Conservation (phyloP, 129 eudicot species). For the Saposhnikovia divaricata region DNA sequence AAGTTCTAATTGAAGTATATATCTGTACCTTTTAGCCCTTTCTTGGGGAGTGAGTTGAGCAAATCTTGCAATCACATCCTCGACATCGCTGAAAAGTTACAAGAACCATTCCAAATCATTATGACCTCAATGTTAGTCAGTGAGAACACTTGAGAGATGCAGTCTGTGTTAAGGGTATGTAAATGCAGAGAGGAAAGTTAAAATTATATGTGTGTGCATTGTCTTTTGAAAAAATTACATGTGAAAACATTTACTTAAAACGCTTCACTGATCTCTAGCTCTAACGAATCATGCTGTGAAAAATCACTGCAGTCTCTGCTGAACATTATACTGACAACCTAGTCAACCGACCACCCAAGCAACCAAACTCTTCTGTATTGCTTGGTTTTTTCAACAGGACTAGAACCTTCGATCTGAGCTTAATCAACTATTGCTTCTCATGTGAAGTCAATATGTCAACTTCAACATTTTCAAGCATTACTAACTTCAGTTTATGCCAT, state of each 20-base stretch:
- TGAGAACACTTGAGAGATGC: not conserved
- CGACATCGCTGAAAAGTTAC: constrained; percentile 52
- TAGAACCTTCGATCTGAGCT: not conserved
- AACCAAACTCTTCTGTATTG: not conserved
- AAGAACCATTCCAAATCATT: not conserved
- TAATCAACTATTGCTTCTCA: not conserved
- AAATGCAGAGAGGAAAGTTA: not conserved
- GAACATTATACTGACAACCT: not conserved
- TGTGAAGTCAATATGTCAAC: not conserved
- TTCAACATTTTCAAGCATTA: not conserved
- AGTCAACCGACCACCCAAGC: not conserved
- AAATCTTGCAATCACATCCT: constrained; percentile 78
- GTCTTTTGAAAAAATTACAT: no score
- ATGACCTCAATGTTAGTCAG: not conserved
- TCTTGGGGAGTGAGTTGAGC: constrained; percentile 84
- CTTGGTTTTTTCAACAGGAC: not conserved
- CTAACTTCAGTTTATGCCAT: not conserved
- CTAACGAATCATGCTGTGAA: not conserved
- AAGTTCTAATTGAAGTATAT: not conserved
- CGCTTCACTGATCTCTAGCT: not conserved
- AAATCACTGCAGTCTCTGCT: not conserved
- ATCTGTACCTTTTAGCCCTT: constrained; percentile 66
- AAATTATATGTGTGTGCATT: not conserved
- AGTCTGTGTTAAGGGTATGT: not conserved
- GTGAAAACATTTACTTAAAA: not conserved